Conservation (phyloP, 768 basidiomycete species). For the Xerocomellus intermedius region DNA sequence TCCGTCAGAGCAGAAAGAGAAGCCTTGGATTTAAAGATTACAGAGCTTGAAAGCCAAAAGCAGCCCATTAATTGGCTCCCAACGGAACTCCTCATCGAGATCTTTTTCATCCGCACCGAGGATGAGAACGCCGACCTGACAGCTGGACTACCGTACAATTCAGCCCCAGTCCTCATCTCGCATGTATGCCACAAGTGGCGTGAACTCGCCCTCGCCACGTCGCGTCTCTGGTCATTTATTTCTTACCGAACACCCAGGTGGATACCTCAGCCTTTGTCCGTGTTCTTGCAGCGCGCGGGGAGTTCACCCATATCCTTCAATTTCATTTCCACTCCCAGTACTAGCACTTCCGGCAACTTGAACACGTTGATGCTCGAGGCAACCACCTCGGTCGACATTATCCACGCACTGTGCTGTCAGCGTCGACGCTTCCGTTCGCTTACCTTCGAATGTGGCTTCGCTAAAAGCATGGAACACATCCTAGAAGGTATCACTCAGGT, state of each 20-base stretch:
- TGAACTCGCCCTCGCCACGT: constrained; percentile 39
- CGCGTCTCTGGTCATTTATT: constrained; percentile 46
- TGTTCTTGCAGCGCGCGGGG: constrained; percentile 39
- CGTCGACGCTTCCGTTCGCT: constrained; percentile 33
- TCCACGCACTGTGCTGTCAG: constrained; percentile 23
- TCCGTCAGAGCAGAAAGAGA: constrained; percentile 35
- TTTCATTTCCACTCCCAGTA: constrained; percentile 27
- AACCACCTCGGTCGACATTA: constrained; percentile 23
- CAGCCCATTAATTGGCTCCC: constrained; percentile 53
- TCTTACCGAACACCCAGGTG: constrained; percentile 27
- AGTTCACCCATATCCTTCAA: constrained; percentile 35
- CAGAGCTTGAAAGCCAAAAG: constrained; percentile 39
- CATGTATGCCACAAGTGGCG: constrained; percentile 55
- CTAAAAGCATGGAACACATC: constrained; percentile 30
- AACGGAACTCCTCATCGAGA: constrained; percentile 43
- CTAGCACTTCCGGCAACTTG: constrained; percentile 4
- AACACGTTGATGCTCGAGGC: constrained; percentile 18
- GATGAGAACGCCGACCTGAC: constrained; percentile 25
- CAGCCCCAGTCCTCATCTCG: constrained; percentile 41
- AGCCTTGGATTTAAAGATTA: constrained; percentile 29
- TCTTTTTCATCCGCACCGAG: constrained; percentile 38
- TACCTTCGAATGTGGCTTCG: constrained; percentile 32
- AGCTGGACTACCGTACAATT: constrained; percentile 28
- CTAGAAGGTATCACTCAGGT: constrained; percentile 19
- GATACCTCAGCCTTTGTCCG: constrained; percentile 21